Evolutionary conservation across 2,329 filamentous ascomycete species (phyloP), one percentile per base, ranked within the genome.

Genomic region (Lecanicillium sp.): DNA sequence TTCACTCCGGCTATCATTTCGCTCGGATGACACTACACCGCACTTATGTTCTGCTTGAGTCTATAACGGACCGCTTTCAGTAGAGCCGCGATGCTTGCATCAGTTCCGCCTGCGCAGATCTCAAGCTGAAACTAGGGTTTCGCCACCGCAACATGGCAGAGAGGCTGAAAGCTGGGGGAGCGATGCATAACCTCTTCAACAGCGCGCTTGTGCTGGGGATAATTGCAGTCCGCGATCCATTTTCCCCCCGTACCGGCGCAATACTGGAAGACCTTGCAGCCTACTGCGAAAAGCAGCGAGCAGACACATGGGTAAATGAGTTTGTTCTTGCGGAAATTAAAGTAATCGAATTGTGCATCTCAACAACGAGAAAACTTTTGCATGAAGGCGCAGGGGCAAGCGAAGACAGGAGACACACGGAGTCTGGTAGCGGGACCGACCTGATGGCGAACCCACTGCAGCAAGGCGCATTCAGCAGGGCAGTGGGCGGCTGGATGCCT

Each of bases 291-390:
- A 60, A 58, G 53, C 55, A 62, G 40, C 48, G 56, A 6, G 52
- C 50, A n/a, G 62, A 67, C 28, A 49, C 54, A 4, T 65, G 62
- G 61, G 38, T 59, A 19, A 64, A 64, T 39, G 59, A 64, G 41
- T 63, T 65, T 41, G 59, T 54, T 5, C 49, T 64, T 1, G 60
- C 60, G 1, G 63, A 65, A 45, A 57, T 66, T 12, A 62, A 62
- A 40, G 59, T 66, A 1, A 55, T 64, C 25, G 62, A 66, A 48
- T 48, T 66, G 8, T 66, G 62, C 45, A 60, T 65, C 34, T 42
- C 48, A 4, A 52, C 42, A 14, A 43, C 46, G 3, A 40, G 41
- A 10, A 46, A 47, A 13, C 42, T 39, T 7, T 20, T 36, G 27
- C 33, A 30, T 25, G 44, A 44, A 13, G 11, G 22, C 11, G 7